These are phyloP conservation scores for Apiospora arundinis DNA, from an alignment of 2,329 filamentous ascomycete genomes.

Conservation along the genomic window DNA sequence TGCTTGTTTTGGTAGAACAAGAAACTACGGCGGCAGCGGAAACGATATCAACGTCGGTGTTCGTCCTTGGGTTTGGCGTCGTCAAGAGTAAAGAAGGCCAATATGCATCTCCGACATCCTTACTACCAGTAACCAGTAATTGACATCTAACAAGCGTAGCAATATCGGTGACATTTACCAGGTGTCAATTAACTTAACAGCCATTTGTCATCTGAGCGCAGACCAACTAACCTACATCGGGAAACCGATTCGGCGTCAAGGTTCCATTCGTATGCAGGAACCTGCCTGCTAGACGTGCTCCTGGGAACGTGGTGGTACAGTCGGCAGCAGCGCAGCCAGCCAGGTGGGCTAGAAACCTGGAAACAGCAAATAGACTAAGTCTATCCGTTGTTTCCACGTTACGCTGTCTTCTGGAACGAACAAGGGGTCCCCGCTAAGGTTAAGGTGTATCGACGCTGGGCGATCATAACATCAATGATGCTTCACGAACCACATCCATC, in stretches of 20 bases:
- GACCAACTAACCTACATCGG: neutral
- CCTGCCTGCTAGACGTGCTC: neutral
- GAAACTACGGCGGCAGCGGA: neutral
- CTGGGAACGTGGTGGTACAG: too few relatives aligned
- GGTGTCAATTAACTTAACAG: neutral
- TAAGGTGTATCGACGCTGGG: neutral
- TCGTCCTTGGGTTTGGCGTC: neutral
- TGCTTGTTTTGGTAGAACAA: neutral
- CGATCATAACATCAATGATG: neutral
- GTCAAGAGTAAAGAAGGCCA: neutral
- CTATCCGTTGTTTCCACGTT: neutral
- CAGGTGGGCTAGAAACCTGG: neutral
- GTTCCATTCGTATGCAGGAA: neutral
- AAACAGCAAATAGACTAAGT: neutral
- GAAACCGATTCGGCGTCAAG: neutral
- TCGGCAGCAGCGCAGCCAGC: too few relatives aligned
- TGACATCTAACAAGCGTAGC: neutral
- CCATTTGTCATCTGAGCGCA: neutral
- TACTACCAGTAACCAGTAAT: neutral
- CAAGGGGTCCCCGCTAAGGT: neutral
- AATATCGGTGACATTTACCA: neutral
- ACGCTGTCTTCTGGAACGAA: neutral
- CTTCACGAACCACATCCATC: neutral
- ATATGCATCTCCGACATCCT: neutral
- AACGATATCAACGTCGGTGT: neutral